Evolutionary conservation across 1,284 basidiomycete species (phyloP).

Genomic region (Entoloma clypeatum): DNA sequence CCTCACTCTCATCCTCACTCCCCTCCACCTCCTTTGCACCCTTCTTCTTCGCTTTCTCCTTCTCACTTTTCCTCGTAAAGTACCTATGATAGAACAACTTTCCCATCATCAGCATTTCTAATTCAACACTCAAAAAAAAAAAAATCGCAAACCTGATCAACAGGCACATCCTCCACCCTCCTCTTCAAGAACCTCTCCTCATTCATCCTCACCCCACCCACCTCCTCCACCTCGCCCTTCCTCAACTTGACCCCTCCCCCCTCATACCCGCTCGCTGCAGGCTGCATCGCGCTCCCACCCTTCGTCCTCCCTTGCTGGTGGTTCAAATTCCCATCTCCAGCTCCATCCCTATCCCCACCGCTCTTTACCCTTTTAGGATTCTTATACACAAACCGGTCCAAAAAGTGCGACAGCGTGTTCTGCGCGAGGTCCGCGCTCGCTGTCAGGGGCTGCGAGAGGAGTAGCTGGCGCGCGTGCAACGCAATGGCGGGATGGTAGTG

Average conservation of each 20-base stretch:
- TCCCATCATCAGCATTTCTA: constrained; percentile 2
- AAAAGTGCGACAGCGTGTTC: constrained; percentile 90
- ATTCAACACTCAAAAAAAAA: constrained; percentile 8
- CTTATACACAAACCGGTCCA: constrained; percentile 88
- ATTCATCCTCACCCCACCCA: constrained; percentile 59
- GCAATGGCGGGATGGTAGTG: constrained; percentile 94
- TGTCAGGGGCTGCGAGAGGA: constrained; percentile 68
- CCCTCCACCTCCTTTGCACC: constrained; percentile 14
- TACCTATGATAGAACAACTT: constrained; percentile 69
- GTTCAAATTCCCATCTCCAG: too few relatives aligned
- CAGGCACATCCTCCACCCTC: constrained; percentile 74
- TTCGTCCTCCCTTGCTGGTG: constrained; percentile 56
- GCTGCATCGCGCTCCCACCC: constrained; percentile 93
- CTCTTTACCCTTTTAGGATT: constrained; percentile 81
- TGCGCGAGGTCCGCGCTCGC: constrained; percentile 86
- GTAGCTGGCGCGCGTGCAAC: constrained; percentile 82
- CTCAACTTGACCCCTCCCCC: constrained; percentile 67
- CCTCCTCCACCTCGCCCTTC: constrained; percentile 57
- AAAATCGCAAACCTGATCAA: constrained; percentile 76
- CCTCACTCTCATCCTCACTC: constrained; percentile 11
- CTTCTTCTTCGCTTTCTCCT: constrained; percentile 16
- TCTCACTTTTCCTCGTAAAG: constrained; percentile 34
- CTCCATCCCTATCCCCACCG: constrained; percentile 20
- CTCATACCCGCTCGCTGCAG: constrained; percentile 68
- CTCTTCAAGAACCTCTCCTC: constrained; percentile 77